Conservation (phyloP, 331 rosid genomes). For the Spiraea crenata region DNA sequence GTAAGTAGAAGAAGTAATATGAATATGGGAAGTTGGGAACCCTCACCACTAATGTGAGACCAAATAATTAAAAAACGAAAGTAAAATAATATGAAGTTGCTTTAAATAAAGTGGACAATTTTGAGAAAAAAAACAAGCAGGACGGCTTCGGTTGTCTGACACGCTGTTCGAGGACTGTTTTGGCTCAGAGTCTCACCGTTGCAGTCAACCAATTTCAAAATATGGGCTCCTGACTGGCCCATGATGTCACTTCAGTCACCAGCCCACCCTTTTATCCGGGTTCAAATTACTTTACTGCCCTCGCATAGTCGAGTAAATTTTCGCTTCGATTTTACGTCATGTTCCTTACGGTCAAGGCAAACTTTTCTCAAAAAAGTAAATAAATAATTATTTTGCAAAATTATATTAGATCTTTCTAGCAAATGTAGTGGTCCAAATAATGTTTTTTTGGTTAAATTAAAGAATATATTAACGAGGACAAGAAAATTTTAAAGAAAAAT, state of each 20-base stretch:
- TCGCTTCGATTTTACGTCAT: too few relatives aligned
- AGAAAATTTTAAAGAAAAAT: too few relatives aligned
- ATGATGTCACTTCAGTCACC: not conserved
- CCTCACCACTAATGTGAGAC: not conserved
- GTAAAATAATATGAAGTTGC: not conserved
- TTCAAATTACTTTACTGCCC: not conserved
- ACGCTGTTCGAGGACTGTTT: constrained; percentile 25
- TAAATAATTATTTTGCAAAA: not conserved
- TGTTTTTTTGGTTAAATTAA: too few relatives aligned
- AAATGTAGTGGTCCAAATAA: not conserved
- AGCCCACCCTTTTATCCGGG: not conserved
- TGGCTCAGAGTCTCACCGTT: not conserved
- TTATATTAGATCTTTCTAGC: not conserved
- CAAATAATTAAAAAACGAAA: not conserved
- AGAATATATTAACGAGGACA: too few relatives aligned
- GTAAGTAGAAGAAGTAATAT: not conserved
- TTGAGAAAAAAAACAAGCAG: constrained; percentile 18
- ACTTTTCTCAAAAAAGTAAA: not conserved
- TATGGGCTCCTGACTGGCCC: not conserved
- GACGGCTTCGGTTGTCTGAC: constrained; percentile 26
- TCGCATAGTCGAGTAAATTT: not conserved
- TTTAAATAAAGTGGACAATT: constrained; percentile 6
- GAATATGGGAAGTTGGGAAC: not conserved
- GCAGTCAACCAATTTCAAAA: not conserved
- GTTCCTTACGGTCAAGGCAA: not conserved